A percentile compares a stretch with the other conserved stretches of the same genome.
Conservation (phyloP, 306 rosid genomes). For the Cucumis cinereus region DNA sequence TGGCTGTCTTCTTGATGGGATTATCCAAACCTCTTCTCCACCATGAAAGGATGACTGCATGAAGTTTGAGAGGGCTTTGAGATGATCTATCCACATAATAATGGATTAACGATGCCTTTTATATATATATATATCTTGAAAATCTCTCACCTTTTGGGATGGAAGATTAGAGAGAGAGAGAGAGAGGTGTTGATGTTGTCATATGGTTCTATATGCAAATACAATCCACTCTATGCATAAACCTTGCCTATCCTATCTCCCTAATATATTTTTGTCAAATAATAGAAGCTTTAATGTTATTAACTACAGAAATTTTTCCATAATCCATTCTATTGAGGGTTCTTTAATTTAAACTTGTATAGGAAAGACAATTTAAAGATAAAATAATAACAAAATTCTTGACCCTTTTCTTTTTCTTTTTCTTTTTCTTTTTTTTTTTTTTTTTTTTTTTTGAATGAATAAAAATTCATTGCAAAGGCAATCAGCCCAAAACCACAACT, state of each 20-base stretch:
- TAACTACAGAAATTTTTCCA: neutral
- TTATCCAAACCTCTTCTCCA: neutral
- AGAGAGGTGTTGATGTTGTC: neutral
- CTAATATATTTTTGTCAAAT: neutral
- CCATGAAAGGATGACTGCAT: neutral
- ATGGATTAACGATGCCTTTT: too few species aligned
- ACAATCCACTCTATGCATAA: neutral
- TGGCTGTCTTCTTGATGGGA: constrained; percentile 17
- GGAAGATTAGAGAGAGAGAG: neutral
- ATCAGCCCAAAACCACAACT: too few species aligned
- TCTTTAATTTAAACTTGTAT: neutral
- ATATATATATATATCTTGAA: neutral
- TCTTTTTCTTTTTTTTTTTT: too few species aligned
- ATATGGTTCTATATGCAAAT: neutral
- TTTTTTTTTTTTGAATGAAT: too few species aligned
- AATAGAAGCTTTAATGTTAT: neutral
- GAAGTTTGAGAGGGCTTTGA: neutral
- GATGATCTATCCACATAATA: too few species aligned
- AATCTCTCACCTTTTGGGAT: neutral
- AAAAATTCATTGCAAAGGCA: too few species aligned
- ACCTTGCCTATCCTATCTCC: neutral
- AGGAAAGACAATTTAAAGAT: neutral
- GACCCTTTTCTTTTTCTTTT: too few species aligned
- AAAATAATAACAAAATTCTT: too few species aligned
- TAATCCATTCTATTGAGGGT: neutral